These are phyloP conservation scores for Phanerodontia chrysosporium DNA, from an alignment of 768 basidiomycete genomes.

Conservation along the genomic window DNA sequence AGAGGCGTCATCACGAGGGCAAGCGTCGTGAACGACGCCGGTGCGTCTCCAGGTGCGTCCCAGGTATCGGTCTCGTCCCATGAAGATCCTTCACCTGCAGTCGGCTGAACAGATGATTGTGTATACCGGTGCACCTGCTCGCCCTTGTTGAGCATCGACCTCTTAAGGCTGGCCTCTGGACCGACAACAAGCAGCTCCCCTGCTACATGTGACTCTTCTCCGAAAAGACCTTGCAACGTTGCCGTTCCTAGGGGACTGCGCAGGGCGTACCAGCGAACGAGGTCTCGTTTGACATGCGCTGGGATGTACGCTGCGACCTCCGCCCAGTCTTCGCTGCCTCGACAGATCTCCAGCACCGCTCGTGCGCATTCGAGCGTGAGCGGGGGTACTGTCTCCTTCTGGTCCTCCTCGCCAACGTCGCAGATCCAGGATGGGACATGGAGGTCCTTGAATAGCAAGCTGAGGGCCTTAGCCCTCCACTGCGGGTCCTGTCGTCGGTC, in stretches of 20 bases:
- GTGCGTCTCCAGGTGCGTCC: conserved; percentile 8
- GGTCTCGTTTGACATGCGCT: conserved; percentile 51
- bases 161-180: conserved; percentile 44
- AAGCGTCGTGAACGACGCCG: conserved; percentile 39
- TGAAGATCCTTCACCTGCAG: too few relatives aligned
- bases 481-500: conserved; percentile 20
- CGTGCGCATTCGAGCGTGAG: conserved; percentile 57
- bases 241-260: conserved; percentile 48
- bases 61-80: conserved; percentile 15
- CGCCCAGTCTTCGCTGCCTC: conserved; percentile 30
- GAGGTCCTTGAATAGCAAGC: conserved; percentile 40
- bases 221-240: conserved; percentile 48
- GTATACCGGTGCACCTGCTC: not conserved
- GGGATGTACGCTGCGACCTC: conserved; percentile 50
- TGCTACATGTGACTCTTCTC: conserved; percentile 47
- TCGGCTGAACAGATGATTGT: not conserved
- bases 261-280: conserved; percentile 57
- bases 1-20: conserved; percentile 48
- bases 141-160: conserved; percentile 28
- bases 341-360: conserved; percentile 36
- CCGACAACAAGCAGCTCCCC: conserved; percentile 67
- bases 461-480: conserved; percentile 58
- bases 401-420: conserved; percentile 1
- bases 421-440: conserved; percentile 10
- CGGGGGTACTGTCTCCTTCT: conserved; percentile 37